These are phyloP conservation scores for Taiwanofungus camphoratus DNA, from an alignment of 1,284 basidiomycete genomes.

Conservation along the genomic window DNA sequence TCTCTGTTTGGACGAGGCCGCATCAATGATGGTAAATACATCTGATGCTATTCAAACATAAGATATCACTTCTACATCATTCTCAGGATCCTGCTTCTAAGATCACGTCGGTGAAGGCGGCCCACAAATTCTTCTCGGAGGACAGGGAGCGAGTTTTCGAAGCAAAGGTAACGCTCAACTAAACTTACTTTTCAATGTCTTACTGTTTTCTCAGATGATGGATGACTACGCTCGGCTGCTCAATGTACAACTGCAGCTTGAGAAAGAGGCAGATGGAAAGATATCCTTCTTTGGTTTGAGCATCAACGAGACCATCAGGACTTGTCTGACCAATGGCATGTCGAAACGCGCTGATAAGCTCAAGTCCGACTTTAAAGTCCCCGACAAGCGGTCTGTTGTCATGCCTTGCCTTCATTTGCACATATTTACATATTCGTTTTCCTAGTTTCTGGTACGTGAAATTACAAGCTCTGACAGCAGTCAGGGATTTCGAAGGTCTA, in stretches of 20 bases:
- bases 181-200: constrained; percentile 1
- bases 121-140: constrained; percentile 90
- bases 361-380: constrained; percentile 82
- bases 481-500: constrained; percentile 78
- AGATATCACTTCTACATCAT: not conserved
- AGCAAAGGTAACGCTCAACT: constrained; percentile 58
- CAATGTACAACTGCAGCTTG: constrained; percentile 77
- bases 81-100: constrained; percentile 64
- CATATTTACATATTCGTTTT: not conserved
- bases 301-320: constrained; percentile 78
- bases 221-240: constrained; percentile 83
- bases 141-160: constrained; percentile 90
- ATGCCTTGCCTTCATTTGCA: not conserved
- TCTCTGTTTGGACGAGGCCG: constrained; percentile 80
- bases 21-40: constrained; percentile 46
- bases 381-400: constrained; percentile 72
- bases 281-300: constrained; percentile 75
- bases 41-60: not conserved
- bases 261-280: constrained; percentile 79
- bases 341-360: constrained; percentile 84
- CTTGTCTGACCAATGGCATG: constrained; percentile 73
- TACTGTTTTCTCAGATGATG: constrained; percentile 58
- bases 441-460: constrained; percentile 91
- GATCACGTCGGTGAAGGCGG: constrained; percentile 70
- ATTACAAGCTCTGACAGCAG: constrained; percentile 72